Evolutionary conservation across 1,284 basidiomycete genomes (phyloP).

Genomic region (Microbotryum silenes-acaulis): DNA sequence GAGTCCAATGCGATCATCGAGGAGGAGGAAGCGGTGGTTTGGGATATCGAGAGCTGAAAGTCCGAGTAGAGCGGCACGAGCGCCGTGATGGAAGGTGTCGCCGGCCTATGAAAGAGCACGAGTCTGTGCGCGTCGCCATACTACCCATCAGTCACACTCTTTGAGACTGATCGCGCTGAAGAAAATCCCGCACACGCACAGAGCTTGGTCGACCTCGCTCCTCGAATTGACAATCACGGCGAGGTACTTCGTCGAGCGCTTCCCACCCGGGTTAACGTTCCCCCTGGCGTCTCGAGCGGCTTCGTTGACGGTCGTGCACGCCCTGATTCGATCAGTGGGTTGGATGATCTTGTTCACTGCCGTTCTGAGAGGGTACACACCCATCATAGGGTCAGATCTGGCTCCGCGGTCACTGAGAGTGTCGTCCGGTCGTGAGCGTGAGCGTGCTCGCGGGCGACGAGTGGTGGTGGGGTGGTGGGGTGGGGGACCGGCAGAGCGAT

Average conservation of each 20-base stretch:
- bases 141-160: too few species aligned
- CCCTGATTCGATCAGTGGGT: neutral
- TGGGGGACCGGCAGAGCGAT: too few species aligned
- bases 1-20: neutral
- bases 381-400: too few species aligned
- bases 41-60: constrained; percentile 6
- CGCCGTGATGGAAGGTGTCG: neutral
- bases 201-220: neutral
- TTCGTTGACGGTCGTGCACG: neutral
- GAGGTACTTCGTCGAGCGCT: neutral
- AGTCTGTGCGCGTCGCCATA: neutral
- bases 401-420: too few species aligned
- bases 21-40: neutral
- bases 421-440: too few species aligned
- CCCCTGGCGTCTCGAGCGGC: neutral
- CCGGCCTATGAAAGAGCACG: constrained; percentile 7
- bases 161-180: too few species aligned
- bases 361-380: neutral
- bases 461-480: too few species aligned
- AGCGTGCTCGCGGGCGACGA: too few species aligned
- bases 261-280: neutral
- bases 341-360: constrained; percentile 2
- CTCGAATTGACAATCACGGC: neutral
- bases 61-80: neutral
- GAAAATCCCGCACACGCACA: neutral